Percentiles rank a stretch among this genome's conserved stretches.
Conservation (phyloP, 495 filamentous ascomycete species). For the Gamarada debralockiae region DNA sequence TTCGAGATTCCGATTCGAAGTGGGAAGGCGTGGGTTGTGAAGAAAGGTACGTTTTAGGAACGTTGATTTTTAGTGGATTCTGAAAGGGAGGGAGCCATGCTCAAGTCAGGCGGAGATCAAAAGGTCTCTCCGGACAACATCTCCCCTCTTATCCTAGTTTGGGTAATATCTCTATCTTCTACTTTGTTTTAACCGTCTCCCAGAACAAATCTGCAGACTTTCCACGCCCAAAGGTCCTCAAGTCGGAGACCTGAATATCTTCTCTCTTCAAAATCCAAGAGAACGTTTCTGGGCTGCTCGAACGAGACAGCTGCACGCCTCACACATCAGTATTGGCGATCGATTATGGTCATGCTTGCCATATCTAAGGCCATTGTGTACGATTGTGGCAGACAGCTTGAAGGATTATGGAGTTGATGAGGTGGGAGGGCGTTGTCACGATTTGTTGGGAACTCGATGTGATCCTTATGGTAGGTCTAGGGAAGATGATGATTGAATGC, state of each 20-base stretch:
- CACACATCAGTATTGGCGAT: constrained; percentile 65
- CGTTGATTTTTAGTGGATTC: background rate
- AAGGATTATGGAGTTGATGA: constrained; percentile 46
- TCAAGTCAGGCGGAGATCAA: no score
- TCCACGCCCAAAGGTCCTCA: constrained; percentile 73
- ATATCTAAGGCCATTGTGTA: constrained; percentile 69
- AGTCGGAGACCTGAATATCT: constrained; percentile 80
- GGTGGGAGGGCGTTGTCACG: constrained; percentile 60
- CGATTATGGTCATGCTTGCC: constrained; percentile 74
- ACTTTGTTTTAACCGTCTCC: constrained; percentile 16
- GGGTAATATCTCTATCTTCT: no score
- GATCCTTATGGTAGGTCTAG: constrained; percentile 22
- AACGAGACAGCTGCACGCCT: constrained; percentile 72
- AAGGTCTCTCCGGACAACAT: no score
- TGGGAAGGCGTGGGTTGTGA: constrained; percentile 60
- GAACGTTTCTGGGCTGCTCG: constrained; percentile 78
- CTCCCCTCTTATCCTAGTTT: no score
- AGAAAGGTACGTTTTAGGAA: constrained; percentile 25
- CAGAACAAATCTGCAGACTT: constrained; percentile 63
- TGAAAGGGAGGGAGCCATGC: no score
- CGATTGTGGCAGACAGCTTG: constrained; percentile 68
- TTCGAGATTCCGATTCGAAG: constrained; percentile 52
- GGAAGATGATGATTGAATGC: background rate
- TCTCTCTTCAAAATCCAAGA: constrained; percentile 68
- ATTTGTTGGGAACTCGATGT: constrained; percentile 63